These are phyloP conservation scores for Beauveria sp. DNA, from an alignment of 2,329 filamentous ascomycete genomes.

Conservation along the genomic window DNA sequence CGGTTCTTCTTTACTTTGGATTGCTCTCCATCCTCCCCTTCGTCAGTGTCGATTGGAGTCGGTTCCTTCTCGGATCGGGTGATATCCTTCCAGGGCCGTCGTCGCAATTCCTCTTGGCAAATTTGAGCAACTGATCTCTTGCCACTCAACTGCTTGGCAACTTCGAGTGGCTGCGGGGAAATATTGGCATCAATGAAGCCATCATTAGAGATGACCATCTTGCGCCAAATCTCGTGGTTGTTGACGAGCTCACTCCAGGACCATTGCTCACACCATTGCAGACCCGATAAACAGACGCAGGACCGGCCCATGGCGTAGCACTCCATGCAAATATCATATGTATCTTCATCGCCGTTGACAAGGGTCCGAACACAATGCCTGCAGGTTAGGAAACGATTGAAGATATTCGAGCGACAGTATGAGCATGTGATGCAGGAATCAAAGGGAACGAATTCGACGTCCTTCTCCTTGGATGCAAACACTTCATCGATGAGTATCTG, in stretches of 20 bases:
- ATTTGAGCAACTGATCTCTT: conserved; percentile 83
- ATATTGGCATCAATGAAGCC: conserved; percentile 56
- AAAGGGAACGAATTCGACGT: conserved; percentile 69
- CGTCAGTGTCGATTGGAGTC: conserved; percentile 41
- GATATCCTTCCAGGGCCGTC: conserved; percentile 76
- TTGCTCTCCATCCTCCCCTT: conserved; percentile 57
- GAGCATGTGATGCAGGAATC: conserved; percentile 92
- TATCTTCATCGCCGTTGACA: conserved; percentile 63
- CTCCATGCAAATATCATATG: conserved; percentile 96
- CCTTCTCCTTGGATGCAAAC: conserved; percentile 64
- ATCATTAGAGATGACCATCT: conserved; percentile 66
- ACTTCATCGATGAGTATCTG: conserved; percentile 77
- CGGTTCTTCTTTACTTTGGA: conserved; percentile 54
- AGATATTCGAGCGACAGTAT: conserved; percentile 92
- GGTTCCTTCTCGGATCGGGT: conserved; percentile 48
- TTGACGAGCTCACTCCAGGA: conserved; percentile 68
- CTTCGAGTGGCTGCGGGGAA: conserved; percentile 63
- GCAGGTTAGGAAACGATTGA: conserved; percentile 93
- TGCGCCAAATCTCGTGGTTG: conserved; percentile 77
- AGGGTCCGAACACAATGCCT: conserved; percentile 68
- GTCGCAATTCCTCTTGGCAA: conserved; percentile 80
- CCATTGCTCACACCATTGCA: conserved; percentile 92
- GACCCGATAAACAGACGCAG: conserved; percentile 76
- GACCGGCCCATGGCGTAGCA: conserved; percentile 97
- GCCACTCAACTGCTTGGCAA: conserved; percentile 57